A percentile compares a stretch with the other conserved stretches of the same genome.
These are phyloP conservation scores for Umbelopsis isabellina DNA, from an alignment of 192 early-diverging fungal genomes.

Conservation along the genomic window DNA sequence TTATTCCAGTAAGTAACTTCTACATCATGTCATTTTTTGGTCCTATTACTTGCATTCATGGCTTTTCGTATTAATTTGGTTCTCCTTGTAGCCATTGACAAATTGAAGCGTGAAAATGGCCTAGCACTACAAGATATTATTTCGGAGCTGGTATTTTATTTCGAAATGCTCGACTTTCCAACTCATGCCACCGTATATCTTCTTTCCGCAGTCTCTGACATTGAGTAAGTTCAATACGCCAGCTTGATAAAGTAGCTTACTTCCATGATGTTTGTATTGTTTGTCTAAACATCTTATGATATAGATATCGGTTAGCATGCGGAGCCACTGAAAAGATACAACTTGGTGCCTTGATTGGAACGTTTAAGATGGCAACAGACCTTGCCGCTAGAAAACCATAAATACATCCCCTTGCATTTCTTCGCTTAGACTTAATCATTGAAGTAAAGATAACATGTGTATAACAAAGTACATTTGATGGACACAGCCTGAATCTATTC, in stretches of 20 bases:
- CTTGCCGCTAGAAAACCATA: conserved; percentile 44
- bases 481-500: too few species aligned
- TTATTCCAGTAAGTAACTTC: conserved; percentile 53
- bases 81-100: conserved; percentile 62
- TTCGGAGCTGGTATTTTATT: conserved; percentile 69
- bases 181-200: conserved; percentile 67
- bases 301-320: conserved; percentile 78
- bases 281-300: conserved; percentile 7
- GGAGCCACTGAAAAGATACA: conserved; percentile 90
- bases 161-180: conserved; percentile 76
- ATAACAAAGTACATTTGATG: too few species aligned
- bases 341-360: conserved; percentile 83
- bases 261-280: background rate
- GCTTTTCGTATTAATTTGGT: background rate
- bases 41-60: too few species aligned
- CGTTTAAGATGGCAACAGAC: conserved; percentile 80
- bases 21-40: background rate
- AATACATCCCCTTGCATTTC: too few species aligned
- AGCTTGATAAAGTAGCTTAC: background rate
- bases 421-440: too few species aligned
- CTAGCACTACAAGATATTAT: conserved; percentile 92
- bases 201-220: conserved; percentile 82
- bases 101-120: conserved; percentile 82
- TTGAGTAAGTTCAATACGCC: conserved; percentile 68
- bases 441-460: too few species aligned